Conservation (phyloP, 2,329 filamentous ascomycete genomes). For the Gliomastix tumulicola region DNA sequence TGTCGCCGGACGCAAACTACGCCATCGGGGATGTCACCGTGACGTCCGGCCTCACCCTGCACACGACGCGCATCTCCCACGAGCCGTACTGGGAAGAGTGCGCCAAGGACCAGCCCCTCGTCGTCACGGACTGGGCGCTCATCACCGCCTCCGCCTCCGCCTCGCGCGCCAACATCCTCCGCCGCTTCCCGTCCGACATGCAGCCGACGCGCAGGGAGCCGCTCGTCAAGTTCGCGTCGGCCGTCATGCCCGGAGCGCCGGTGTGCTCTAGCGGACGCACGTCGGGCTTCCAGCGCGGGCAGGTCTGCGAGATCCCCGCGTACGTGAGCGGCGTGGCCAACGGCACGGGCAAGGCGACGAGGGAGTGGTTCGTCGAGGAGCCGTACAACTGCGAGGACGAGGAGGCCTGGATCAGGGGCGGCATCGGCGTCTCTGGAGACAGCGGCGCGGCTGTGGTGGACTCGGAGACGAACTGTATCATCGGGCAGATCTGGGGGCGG, state of each 20-base stretch:
- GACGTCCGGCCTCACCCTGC: slow-evolving; percentile 31
- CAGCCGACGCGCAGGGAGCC: slow-evolving; percentile 20
- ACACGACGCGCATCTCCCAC: slow-evolving; percentile 34
- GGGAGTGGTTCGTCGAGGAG: slow-evolving; percentile 39
- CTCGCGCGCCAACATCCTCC: slow-evolving; percentile 29
- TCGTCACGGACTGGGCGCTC: slow-evolving; percentile 37
- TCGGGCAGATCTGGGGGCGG: slow-evolving; percentile 36
- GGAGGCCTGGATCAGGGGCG: slow-evolving; percentile 35
- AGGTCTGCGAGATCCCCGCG: slow-evolving; percentile 33
- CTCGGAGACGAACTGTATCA: slow-evolving; percentile 24
- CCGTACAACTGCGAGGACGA: slow-evolving; percentile 26
- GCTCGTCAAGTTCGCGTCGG: slow-evolving; percentile 19
- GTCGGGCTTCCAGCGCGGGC: slow-evolving; percentile 32
- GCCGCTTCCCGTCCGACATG: slow-evolving; percentile 27
- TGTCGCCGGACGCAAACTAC: slow-evolving; percentile 18
- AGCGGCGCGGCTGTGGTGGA: slow-evolving; percentile 37
- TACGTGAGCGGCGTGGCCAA: slow-evolving; percentile 30
- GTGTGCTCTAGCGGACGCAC: slow-evolving; percentile 34
- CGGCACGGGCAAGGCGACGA: slow-evolving; percentile 31
- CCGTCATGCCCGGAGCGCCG: slow-evolving; percentile 23
- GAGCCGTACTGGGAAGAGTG: slow-evolving; percentile 36
- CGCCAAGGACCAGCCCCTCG: slow-evolving; percentile 28
- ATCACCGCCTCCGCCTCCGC: slow-evolving; percentile 24
- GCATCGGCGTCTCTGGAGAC: slow-evolving; percentile 36
- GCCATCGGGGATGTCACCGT: slow-evolving; percentile 26